Percentiles rank a stretch among this genome's conserved stretches.
phyloP scores from a whole-genome alignment of 768 basidiomycete species.

The Cystobasidium tubakii region DNA sequence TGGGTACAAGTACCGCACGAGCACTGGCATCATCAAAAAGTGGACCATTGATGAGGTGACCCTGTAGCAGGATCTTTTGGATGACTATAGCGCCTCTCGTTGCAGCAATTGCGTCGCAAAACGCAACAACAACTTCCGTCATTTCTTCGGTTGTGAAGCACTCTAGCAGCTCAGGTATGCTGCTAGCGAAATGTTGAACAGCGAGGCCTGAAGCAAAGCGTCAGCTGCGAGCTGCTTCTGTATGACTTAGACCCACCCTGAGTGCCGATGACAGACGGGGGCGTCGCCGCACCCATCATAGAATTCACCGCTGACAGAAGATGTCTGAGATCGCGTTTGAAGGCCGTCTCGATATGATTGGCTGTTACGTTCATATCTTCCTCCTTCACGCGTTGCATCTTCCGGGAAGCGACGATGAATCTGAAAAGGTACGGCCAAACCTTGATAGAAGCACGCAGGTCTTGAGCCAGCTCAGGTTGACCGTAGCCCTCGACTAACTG shows the following conservation, averaged over 20 bases:
- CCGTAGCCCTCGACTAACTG: constrained; percentile 68
- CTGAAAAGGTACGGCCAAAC: constrained; percentile 97
- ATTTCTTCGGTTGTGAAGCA: constrained; percentile 76
- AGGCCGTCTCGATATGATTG: constrained; percentile 74
- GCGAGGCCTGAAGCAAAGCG: constrained; percentile 56
- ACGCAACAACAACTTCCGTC: constrained; percentile 75
- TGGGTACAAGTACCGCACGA: constrained; percentile 72
- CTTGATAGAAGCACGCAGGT: constrained; percentile 80
- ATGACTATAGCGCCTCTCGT: constrained; percentile 81
- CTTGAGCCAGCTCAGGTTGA: constrained; percentile 65
- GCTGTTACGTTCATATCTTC: constrained; percentile 73
- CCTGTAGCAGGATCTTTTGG: constrained; percentile 88
- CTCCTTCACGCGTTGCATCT: constrained; percentile 56
- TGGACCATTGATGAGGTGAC: constrained; percentile 82
- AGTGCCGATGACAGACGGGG: constrained; percentile 85
- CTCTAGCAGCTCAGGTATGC: constrained; percentile 77
- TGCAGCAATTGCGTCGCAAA: constrained; percentile 72
- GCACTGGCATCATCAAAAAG: constrained; percentile 76
- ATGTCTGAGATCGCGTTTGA: constrained; percentile 72
- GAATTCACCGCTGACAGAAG: constrained; percentile 75
- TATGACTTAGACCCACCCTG: constrained; percentile 52
- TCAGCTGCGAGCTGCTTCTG: not conserved
- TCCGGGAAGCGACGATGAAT: constrained; percentile 82
- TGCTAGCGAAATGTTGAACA: constrained; percentile 83
- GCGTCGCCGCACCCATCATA: constrained; percentile 76